phyloP scores from a whole-genome alignment of 495 filamentous ascomycete genomes.

The Aspergillus nanangensis region DNA sequence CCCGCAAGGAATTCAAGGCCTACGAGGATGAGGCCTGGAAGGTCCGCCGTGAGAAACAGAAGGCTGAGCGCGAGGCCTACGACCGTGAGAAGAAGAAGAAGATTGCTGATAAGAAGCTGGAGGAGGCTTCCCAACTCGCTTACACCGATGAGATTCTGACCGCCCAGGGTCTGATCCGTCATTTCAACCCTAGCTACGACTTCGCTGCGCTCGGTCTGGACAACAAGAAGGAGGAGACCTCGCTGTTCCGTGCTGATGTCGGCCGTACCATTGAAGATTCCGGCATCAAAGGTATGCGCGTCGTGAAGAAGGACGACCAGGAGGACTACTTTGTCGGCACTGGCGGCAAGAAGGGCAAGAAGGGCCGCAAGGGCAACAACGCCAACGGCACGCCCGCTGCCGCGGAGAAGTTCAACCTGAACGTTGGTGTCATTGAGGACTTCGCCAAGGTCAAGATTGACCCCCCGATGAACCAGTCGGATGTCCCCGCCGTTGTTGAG shows the following conservation, averaged over 20 bases:
- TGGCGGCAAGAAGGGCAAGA: conserved; percentile 86
- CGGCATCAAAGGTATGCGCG: conserved; percentile 68
- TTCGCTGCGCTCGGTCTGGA: conserved; percentile 52
- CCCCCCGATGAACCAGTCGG: conserved; percentile 77
- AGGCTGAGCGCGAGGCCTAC: conserved; percentile 71
- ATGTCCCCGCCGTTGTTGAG: conserved; percentile 72
- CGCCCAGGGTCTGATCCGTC: conserved; percentile 77
- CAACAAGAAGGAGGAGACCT: conserved; percentile 61
- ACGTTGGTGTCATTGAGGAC: conserved; percentile 85
- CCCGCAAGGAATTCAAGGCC: conserved; percentile 69
- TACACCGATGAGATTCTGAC: conserved; percentile 88
- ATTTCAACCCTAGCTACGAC: conserved; percentile 78
- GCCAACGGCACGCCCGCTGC: conserved; percentile 41
- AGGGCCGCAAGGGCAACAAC: conserved; percentile 69
- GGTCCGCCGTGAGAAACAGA: conserved; percentile 70
- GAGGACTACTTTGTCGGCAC: conserved; percentile 82
- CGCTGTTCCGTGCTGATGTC: conserved; percentile 70
- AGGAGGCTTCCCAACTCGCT: conserved; percentile 84
- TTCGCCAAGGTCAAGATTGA: conserved; percentile 77
- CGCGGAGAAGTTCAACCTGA: conserved; percentile 79
- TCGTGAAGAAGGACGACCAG: conserved; percentile 78
- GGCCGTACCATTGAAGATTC: conserved; percentile 77
- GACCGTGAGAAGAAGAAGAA: conserved; percentile 73
- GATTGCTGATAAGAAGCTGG: conserved; percentile 76
- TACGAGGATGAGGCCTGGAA: conserved; percentile 77